phyloP scores from a whole-genome alignment of 73 alveolate genomes.

The Uronychia binucleata region DNA sequence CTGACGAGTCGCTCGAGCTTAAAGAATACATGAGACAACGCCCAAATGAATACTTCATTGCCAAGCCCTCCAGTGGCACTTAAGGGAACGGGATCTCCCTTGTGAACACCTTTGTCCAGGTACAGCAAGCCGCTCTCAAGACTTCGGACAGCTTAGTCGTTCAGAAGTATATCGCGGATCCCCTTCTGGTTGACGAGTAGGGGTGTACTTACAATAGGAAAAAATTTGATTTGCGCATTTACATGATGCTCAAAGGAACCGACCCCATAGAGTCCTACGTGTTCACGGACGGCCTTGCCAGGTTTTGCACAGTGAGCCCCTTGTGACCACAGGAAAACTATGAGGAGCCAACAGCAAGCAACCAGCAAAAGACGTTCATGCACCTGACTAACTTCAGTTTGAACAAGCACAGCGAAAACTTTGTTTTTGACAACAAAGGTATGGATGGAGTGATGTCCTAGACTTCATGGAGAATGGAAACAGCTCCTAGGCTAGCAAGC shows the following conservation, averaged over 20 bases:
- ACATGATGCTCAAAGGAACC: constrained; percentile 2
- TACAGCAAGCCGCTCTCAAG: constrained; percentile 15
- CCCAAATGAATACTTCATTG: constrained; percentile 38
- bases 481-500: too few relatives aligned
- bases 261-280: background rate
- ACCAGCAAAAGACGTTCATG: constrained; percentile 68
- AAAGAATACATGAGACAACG: constrained; percentile 4
- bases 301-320: background rate
- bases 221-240: background rate
- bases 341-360: constrained; percentile 70
- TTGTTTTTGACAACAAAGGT: too few relatives aligned
- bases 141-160: constrained; percentile 51
- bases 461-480: too few relatives aligned
- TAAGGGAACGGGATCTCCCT: constrained; percentile 76
- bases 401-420: constrained; percentile 73
- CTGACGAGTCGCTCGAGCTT: constrained; percentile 55
- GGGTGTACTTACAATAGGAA: background rate
- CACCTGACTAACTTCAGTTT: constrained; percentile 87
- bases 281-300: background rate
- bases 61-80: constrained; percentile 75
- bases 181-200: constrained; percentile 83
- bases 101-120: constrained; percentile 28
- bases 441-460: too few relatives aligned
- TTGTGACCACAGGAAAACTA: too few relatives aligned
- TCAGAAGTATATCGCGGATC: constrained; percentile 81